Conservation (phyloP, 805 yeast genomes). For the Candida fluviatilis region DNA sequence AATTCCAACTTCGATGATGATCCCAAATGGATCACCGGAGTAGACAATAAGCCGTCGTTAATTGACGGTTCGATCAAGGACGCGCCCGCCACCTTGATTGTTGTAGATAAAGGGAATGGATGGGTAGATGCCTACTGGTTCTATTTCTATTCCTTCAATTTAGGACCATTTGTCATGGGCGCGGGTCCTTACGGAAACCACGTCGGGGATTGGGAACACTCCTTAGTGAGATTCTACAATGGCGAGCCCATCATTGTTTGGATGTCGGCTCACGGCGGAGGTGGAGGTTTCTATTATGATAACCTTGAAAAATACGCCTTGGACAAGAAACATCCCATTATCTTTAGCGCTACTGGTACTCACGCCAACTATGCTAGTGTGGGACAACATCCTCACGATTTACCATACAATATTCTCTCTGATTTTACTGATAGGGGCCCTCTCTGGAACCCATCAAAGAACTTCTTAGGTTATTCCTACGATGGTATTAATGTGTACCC, state of each 20-base stretch:
- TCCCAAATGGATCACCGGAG: constrained; percentile 87
- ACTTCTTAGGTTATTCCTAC: constrained; percentile 76
- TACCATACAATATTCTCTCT: constrained; percentile 84
- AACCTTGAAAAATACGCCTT: constrained; percentile 62
- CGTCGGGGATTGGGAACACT: constrained; percentile 98
- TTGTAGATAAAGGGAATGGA: constrained; percentile 90
- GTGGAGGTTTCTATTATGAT: constrained; percentile 79
- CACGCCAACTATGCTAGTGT: constrained; percentile 96
- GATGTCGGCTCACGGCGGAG: constrained; percentile 99
- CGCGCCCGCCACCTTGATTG: constrained; percentile 80
- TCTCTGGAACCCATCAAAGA: constrained; percentile 87
- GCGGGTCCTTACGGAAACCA: constrained; percentile 96
- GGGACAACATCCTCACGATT: constrained; percentile 93
- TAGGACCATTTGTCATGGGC: constrained; percentile 98
- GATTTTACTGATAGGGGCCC: constrained; percentile 96
- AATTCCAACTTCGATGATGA: constrained; percentile 61
- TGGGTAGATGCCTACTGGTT: constrained; percentile 97
- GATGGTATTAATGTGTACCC: constrained; percentile 55
- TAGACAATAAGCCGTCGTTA: constrained; percentile 59
- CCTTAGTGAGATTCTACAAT: constrained; percentile 75
- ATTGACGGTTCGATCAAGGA: constrained; percentile 64
- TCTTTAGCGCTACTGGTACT: constrained; percentile 91
- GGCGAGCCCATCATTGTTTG: constrained; percentile 82
- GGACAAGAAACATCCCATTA: constrained; percentile 54
- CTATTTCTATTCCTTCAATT: constrained; percentile 87